Percentiles rank a stretch among this genome's conserved stretches.
phyloP scores from a whole-genome alignment of 2,329 filamentous ascomycete genomes.

The Beauveria sp. region DNA sequence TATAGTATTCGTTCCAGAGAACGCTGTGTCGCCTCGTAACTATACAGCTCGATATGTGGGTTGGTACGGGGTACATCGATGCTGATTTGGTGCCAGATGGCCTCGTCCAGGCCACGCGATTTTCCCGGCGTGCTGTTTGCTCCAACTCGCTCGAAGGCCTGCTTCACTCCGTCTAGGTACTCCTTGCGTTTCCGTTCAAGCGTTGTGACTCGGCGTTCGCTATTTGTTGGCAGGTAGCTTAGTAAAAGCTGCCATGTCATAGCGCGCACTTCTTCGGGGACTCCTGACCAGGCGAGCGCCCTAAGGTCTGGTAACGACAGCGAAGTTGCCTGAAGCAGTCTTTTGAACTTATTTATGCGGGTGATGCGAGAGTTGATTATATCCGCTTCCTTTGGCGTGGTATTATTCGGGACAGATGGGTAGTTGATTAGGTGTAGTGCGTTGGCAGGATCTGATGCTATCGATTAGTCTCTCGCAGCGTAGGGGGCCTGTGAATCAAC shows the following conservation, averaged over 20 bases:
- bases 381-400: slow-evolving; percentile 76
- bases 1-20: slow-evolving; percentile 93
- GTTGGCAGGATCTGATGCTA: slow-evolving; percentile 68
- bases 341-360: slow-evolving; percentile 98
- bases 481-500: background rate
- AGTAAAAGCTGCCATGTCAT: slow-evolving; percentile 99
- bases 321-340: slow-evolving; percentile 83
- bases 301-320: slow-evolving; percentile 80
- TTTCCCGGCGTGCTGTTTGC: slow-evolving; percentile 33
- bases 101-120: slow-evolving; percentile 73
- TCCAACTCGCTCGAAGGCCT: slow-evolving; percentile 61
- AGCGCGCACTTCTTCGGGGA: slow-evolving; percentile 89
- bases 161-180: slow-evolving; percentile 84
- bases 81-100: slow-evolving; percentile 99
- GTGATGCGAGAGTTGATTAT: slow-evolving; percentile 80
- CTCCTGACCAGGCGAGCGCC: slow-evolving; percentile 83
- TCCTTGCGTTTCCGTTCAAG: slow-evolving; percentile 93
- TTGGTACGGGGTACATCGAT: slow-evolving; percentile 97
- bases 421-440: slow-evolving; percentile 91
- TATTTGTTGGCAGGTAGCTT: slow-evolving; percentile 94
- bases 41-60: slow-evolving; percentile 88
- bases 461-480: slow-evolving; percentile 13
- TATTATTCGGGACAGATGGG: slow-evolving; percentile 63
- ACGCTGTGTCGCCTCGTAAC: slow-evolving; percentile 91
- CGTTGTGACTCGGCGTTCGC: slow-evolving; percentile 81